Evolutionary conservation across 2,329 filamentous ascomycete genomes (phyloP).

Genomic region (Fusarium sp.): DNA sequence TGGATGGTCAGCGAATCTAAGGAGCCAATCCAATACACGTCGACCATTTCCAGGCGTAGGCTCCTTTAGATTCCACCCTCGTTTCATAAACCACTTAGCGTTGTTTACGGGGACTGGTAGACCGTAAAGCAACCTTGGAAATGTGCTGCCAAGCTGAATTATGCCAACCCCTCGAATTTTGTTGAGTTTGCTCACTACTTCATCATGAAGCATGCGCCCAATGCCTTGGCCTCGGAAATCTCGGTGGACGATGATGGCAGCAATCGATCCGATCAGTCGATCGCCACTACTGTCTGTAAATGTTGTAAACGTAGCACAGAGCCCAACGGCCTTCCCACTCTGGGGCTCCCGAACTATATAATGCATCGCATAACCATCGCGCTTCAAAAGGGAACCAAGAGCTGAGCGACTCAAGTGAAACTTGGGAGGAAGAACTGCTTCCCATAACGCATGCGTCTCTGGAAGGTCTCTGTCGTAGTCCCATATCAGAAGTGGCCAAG

Average conservation of each 20-base stretch:
- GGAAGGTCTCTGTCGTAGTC: slow-evolving; percentile 53
- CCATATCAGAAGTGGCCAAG: slow-evolving; percentile 58
- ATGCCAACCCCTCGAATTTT: slow-evolving; percentile 63
- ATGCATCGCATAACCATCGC: slow-evolving; percentile 67
- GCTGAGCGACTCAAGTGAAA: slow-evolving; percentile 58
- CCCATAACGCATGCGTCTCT: slow-evolving; percentile 61
- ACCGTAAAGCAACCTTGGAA: slow-evolving; percentile 68
- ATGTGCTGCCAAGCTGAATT: slow-evolving; percentile 67
- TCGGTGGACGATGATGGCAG: slow-evolving; percentile 63
- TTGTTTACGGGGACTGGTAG: slow-evolving; percentile 57
- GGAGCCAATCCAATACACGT: slow-evolving; percentile 64
- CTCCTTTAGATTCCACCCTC: slow-evolving; percentile 64
- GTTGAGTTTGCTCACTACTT: slow-evolving; percentile 61
- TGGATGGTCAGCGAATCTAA: slow-evolving; percentile 63
- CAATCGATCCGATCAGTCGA: slow-evolving; percentile 66
- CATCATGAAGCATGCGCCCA: slow-evolving; percentile 63
- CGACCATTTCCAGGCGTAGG: slow-evolving; percentile 59
- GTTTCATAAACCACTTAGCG: slow-evolving; percentile 64
- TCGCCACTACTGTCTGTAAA: slow-evolving; percentile 65
- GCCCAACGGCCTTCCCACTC: slow-evolving; percentile 59
- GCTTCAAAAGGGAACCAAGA: slow-evolving; percentile 60
- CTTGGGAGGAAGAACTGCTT: slow-evolving; percentile 53
- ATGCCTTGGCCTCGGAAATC: slow-evolving; percentile 62
- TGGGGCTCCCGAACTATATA: slow-evolving; percentile 64
- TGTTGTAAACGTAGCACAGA: slow-evolving; percentile 70